Percentiles rank a stretch among this genome's conserved stretches.
Conservation (phyloP, 371 early-diverging fungal genomes). For the Sanchytrium tribonematis region DNA sequence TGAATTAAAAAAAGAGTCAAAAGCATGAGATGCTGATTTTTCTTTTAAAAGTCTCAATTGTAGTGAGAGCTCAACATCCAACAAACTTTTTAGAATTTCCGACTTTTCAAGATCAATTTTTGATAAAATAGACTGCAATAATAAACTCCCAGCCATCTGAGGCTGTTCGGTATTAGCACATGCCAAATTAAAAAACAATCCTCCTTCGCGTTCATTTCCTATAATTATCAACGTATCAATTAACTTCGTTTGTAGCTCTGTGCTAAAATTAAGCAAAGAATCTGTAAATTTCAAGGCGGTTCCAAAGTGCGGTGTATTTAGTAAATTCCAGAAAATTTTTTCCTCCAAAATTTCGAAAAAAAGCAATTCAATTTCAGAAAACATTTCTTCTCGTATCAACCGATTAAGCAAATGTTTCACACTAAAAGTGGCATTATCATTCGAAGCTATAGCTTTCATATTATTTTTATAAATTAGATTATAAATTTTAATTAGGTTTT, state of each 20-base stretch:
- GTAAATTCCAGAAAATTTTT: neutral
- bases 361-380: neutral
- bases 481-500: neutral
- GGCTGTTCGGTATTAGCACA: neutral
- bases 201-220: neutral
- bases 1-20: neutral
- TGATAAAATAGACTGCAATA: neutral
- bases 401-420: neutral
- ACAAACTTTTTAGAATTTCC: neutral
- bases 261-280: neutral
- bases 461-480: neutral
- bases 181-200: neutral
- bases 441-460: neutral
- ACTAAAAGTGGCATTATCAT: neutral
- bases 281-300: neutral
- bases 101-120: neutral
- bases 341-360: neutral
- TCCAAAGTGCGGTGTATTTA: neutral
- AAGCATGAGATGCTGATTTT: neutral
- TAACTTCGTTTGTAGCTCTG: neutral
- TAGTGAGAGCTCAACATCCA: neutral
- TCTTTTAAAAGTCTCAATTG: neutral
- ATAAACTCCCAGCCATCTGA: neutral
- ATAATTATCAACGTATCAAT: neutral
- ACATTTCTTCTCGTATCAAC: neutral